Conservation (phyloP, 495 filamentous ascomycete genomes). For the Talaromyces stipitatus region DNA sequence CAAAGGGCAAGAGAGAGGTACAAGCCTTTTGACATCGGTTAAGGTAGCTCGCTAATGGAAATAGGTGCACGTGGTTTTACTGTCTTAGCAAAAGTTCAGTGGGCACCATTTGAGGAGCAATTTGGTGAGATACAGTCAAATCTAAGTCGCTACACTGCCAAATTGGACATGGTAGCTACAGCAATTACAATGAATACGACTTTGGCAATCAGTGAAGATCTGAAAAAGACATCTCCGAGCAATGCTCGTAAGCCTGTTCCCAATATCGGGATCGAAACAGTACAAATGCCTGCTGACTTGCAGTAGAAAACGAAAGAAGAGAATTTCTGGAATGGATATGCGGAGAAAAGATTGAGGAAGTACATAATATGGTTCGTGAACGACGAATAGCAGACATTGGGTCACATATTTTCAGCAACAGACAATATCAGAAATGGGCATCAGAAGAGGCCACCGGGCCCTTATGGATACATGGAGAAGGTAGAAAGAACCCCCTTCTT, state of each 20-base stretch:
- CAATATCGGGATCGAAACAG: background rate
- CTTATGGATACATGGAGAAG: slow-evolving; percentile 1
- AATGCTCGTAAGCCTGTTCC: background rate
- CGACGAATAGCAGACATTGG: background rate
- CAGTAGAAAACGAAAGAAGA: background rate
- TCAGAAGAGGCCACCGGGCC: background rate
- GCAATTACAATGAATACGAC: slow-evolving; percentile 6
- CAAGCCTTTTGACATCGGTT: too few species aligned
- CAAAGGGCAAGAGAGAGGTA: background rate
- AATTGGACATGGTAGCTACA: background rate
- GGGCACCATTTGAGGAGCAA: slow-evolving; percentile 7
- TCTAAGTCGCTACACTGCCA: background rate
- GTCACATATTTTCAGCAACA: background rate
- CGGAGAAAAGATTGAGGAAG: background rate
- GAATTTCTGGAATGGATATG: slow-evolving; percentile 6
- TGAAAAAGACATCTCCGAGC: background rate
- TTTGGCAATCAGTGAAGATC: background rate
- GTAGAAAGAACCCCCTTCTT: background rate
- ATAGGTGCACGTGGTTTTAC: background rate
- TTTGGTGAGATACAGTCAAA: slow-evolving; percentile 6
- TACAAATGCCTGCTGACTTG: background rate
- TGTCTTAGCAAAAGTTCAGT: slow-evolving; percentile 3
- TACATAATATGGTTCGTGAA: background rate
- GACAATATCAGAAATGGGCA: background rate
- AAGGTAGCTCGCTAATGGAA: background rate